These are phyloP conservation scores for Penicillium sp. DNA, from an alignment of 2,329 filamentous ascomycete species.

Conservation along the genomic window DNA sequence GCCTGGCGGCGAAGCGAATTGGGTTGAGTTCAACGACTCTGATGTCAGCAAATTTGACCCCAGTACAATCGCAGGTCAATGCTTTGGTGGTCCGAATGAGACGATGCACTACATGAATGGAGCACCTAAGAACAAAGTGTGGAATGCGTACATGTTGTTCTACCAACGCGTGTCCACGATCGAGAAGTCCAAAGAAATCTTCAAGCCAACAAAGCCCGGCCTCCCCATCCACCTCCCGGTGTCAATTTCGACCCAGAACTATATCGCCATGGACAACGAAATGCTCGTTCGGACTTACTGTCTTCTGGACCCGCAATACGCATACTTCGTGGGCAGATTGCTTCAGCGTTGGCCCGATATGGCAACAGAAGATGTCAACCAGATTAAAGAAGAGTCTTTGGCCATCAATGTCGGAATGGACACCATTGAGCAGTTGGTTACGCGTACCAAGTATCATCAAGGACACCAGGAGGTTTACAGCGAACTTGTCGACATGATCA, in stretches of 20 bases:
- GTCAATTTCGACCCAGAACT: slow-evolving; percentile 39
- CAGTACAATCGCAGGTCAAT: slow-evolving; percentile 60
- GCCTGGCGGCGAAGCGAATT: slow-evolving; percentile 44
- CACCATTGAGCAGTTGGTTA: slow-evolving; percentile 67
- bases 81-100: slow-evolving; percentile 66
- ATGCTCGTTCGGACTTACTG: slow-evolving; percentile 66
- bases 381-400: slow-evolving; percentile 40
- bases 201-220: slow-evolving; percentile 40
- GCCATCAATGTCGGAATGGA: slow-evolving; percentile 40
- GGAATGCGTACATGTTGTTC: slow-evolving; percentile 96
- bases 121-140: slow-evolving; percentile 54
- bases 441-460: slow-evolving; percentile 59
- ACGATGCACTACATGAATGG: slow-evolving; percentile 41
- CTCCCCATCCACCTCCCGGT: slow-evolving; percentile 44
- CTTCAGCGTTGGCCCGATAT: slow-evolving; percentile 50
- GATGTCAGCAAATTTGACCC: slow-evolving; percentile 68
- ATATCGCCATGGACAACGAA: slow-evolving; percentile 65
- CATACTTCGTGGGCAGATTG: slow-evolving; percentile 56
- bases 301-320: slow-evolving; percentile 64
- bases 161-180: slow-evolving; percentile 73
- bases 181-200: slow-evolving; percentile 43
- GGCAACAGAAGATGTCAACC: slow-evolving; percentile 42
- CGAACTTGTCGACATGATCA: slow-evolving; percentile 45
- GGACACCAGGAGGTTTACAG: slow-evolving; percentile 52
- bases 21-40: slow-evolving; percentile 95